Evolutionary conservation across 352 stramenopile species (phyloP), one percentile per base, ranked within the genome.

Genomic region (Globisporangium ultimum): DNA sequence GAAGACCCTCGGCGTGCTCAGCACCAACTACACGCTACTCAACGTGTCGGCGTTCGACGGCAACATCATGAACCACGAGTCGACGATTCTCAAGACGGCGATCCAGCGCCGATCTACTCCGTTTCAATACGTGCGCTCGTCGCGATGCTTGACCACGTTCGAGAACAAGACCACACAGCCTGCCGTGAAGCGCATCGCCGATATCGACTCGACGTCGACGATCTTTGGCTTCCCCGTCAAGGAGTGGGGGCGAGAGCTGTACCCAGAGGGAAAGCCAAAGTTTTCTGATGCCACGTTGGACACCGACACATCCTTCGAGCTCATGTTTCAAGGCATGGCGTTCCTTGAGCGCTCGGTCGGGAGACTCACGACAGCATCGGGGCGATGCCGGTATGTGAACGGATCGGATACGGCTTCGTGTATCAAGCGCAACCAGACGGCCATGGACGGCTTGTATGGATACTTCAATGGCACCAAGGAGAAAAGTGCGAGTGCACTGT

Each of bases 251-350:
- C 48, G 49, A 36, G 65, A 72, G 45, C 34, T 72, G 41, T 69
- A 69, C 32, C 65, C 65, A 3, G 24, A 63, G 3, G 18, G 24
- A 2, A 34, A 42, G n/a, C n/a, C 32, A 14, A 15, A 5, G 9
- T 53, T 64, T 38, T 58, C 40, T 21, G 53, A 54, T 20, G 34
- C 28, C 9, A 32, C 11, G 1, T 41, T 73, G 9, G 49, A 57
- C 15, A 28, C 67, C 15, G 22, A 64, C 22, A 67, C 53, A 15
- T 53, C 58, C 8, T 70, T 73, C 24, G 58, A 73, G 58, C 58
- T 73, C 20, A 40, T 65, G 10, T 70, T 73, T 15, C 66, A 73
- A 22, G 66, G 66, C n/a, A 58, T 67, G 49, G 63, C 66, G 6
- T 32, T 73, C 0, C 43, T 73, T 18, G 58, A 73, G 45, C 63